phyloP scores from a whole-genome alignment of 768 basidiomycete species.

The Macrolepiota albuminosa region DNA sequence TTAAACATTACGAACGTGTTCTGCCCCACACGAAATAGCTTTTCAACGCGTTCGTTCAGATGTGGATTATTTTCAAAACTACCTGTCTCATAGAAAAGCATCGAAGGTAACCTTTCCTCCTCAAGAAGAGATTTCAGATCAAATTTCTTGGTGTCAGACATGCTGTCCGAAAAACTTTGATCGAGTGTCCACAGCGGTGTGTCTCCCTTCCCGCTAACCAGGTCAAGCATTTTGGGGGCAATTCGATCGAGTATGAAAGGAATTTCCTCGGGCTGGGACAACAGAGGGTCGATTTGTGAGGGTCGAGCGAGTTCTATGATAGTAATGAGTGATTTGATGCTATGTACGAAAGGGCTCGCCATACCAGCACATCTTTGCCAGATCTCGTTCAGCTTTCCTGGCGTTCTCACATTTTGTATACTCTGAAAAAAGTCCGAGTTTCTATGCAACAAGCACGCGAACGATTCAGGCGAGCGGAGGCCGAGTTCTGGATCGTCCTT shows the following conservation, averaged over 20 bases:
- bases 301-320: neutral
- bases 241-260: neutral
- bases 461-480: too few species aligned
- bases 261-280: neutral
- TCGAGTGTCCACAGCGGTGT: neutral
- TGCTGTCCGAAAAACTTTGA: neutral
- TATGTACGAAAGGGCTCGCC: neutral
- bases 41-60: neutral
- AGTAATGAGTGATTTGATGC: neutral
- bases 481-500: too few species aligned
- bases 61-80: neutral
- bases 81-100: constrained; percentile 3
- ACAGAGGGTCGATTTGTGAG: neutral
- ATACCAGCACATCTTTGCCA: too few species aligned
- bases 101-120: neutral
- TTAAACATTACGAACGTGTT: neutral
- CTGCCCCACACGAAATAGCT: neutral
- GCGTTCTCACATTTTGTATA: too few species aligned
- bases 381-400: too few species aligned
- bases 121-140: neutral
- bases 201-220: neutral
- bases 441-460: too few species aligned
- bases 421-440: too few species aligned
- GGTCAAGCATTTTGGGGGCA: neutral
- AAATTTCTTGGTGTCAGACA: neutral